Percentiles rank a stretch among this genome's conserved stretches.
These are phyloP conservation scores for Thamnidium elegans DNA, from an alignment of 192 early-diverging fungal genomes.

Conservation along the genomic window DNA sequence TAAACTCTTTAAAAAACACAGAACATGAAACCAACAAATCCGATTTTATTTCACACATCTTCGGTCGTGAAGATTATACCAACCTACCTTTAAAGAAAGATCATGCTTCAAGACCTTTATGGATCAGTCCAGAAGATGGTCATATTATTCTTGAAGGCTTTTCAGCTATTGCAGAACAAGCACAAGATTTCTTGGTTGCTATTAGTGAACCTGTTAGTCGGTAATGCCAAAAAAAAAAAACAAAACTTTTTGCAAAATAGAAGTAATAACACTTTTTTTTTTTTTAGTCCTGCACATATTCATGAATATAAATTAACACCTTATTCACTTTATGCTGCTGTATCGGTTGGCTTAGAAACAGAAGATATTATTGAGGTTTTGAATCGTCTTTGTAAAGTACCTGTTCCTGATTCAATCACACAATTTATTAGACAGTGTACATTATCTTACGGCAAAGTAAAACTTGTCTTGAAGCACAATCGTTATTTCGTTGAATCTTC, in stretches of 20 bases:
- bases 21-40: background rate
- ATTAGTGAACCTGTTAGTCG: slow-evolving; percentile 94
- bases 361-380: slow-evolving; percentile 90
- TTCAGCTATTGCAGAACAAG: slow-evolving; percentile 93
- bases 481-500: slow-evolving; percentile 90
- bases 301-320: slow-evolving; percentile 95
- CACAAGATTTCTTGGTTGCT: slow-evolving; percentile 92
- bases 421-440: slow-evolving; percentile 81
- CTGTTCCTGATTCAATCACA: slow-evolving; percentile 72
- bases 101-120: slow-evolving; percentile 85
- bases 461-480: slow-evolving; percentile 94
- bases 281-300: slow-evolving; percentile 59
- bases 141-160: slow-evolving; percentile 95
- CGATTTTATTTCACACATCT: slow-evolving; percentile 59
- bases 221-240: slow-evolving; percentile 30
- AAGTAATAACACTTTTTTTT: no score
- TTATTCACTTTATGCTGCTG: slow-evolving; percentile 96
- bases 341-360: slow-evolving; percentile 91
- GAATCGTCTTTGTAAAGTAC: slow-evolving; percentile 84
- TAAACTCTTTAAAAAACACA: slow-evolving; percentile 16
- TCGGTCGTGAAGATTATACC: slow-evolving; percentile 73
- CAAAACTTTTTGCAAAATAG: background rate
- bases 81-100: slow-evolving; percentile 82
- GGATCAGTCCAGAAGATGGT: slow-evolving; percentile 78
- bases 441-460: slow-evolving; percentile 90